Conservation (phyloP, 441 rosid genomes). For the Bocquillonia castaneifolia region DNA sequence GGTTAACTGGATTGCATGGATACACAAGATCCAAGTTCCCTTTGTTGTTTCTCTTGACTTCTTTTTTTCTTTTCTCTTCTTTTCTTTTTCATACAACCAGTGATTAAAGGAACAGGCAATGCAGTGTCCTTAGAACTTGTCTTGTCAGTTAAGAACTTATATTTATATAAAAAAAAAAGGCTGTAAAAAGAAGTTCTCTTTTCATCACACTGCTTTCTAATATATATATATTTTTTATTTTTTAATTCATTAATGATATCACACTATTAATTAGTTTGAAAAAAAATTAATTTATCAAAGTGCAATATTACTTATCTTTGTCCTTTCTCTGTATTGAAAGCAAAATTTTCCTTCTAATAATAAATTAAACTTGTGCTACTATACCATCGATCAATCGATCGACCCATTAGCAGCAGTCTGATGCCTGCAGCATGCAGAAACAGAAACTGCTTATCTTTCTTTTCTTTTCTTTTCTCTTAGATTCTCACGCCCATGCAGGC, state of each 20-base stretch:
- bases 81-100: slow-evolving; percentile 1
- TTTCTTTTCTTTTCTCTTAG: slow-evolving; percentile 35
- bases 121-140: slow-evolving; percentile 46
- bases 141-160: slow-evolving; percentile 35
- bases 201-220: slow-evolving; percentile 12
- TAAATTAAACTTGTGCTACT: slow-evolving; percentile 30
- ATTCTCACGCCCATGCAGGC: slow-evolving; percentile 58
- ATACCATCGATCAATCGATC: neutral
- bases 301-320: no score
- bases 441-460: slow-evolving; percentile 5
- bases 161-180: no score
- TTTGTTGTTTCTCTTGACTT: slow-evolving; percentile 16
- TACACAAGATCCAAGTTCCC: slow-evolving; percentile 30
- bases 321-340: no score
- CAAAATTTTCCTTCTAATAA: no score
- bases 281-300: neutral
- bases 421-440: slow-evolving; percentile 26
- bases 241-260: neutral
- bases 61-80: slow-evolving; percentile 6
- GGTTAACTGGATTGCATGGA: slow-evolving; percentile 8
- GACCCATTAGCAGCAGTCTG: slow-evolving; percentile 11
- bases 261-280: no score
- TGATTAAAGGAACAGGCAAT: slow-evolving; percentile 26
- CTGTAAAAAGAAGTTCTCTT: slow-evolving; percentile 33
- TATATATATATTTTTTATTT: no score